phyloP scores from a whole-genome alignment of 1,284 basidiomycete species.

The Ganoderma multipileum region DNA sequence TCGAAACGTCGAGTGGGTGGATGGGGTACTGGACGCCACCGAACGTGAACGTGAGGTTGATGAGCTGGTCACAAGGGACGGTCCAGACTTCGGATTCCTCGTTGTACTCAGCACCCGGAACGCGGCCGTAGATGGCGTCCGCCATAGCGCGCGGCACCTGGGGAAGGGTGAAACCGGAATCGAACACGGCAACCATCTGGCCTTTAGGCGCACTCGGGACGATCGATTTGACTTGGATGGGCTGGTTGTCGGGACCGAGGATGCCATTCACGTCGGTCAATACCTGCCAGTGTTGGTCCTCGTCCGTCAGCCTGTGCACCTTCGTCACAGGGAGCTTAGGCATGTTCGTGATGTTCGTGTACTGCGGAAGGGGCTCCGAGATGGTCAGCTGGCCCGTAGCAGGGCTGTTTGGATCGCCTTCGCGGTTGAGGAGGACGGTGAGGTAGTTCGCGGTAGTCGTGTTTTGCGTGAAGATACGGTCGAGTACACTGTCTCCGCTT shows the following conservation, averaged over 20 bases:
- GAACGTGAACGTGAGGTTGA: conserved; percentile 76
- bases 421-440: conserved; percentile 70
- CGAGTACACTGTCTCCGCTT: conserved; percentile 62
- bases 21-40: conserved; percentile 72
- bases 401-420: conserved; percentile 51
- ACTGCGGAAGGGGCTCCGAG: conserved; percentile 59
- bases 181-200: conserved; percentile 70
- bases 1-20: conserved; percentile 76
- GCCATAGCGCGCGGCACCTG: conserved; percentile 78
- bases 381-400: conserved; percentile 65
- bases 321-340: conserved; percentile 72
- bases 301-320: conserved; percentile 57
- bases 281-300: conserved; percentile 82
- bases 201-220: conserved; percentile 53
- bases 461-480: conserved; percentile 66
- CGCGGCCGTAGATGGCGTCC: conserved; percentile 82
- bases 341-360: conserved; percentile 65
- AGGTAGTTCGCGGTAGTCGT: conserved; percentile 66
- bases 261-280: conserved; percentile 68
- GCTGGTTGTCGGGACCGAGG: conserved; percentile 74
- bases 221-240: conserved; percentile 67
- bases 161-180: conserved; percentile 73
- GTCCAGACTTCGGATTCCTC: conserved; percentile 65
- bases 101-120: conserved; percentile 76
- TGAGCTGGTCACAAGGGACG: conserved; percentile 73